phyloP scores from a whole-genome alignment of 2,329 filamentous ascomycete species.

The Pyrenophora graminea region DNA sequence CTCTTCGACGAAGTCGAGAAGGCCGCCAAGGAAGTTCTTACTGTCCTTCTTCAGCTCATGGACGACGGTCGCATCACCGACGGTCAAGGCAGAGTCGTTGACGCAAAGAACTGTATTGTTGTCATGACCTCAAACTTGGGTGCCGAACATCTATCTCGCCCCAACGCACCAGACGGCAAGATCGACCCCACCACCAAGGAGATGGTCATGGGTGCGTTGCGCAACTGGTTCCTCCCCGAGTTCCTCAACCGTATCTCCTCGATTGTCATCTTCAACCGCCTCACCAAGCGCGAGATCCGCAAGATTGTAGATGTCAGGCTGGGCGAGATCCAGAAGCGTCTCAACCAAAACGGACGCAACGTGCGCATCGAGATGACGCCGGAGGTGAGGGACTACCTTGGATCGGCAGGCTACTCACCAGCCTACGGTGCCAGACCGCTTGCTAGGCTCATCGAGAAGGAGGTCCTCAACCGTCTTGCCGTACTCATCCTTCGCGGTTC shows the following conservation, averaged over 20 bases:
- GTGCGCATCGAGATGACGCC: constrained; percentile 80
- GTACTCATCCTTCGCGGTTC: constrained; percentile 86
- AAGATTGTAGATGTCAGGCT: constrained; percentile 94
- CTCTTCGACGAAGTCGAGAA: constrained; percentile 99
- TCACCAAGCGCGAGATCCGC: constrained; percentile 86
- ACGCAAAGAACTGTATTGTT: constrained; percentile 97
- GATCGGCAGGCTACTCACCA: constrained; percentile 88
- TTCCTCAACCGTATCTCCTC: constrained; percentile 98
- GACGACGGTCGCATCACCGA: constrained; percentile 98
- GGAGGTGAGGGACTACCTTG: constrained; percentile 91
- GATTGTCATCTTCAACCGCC: constrained; percentile 96
- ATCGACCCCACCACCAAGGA: constrained; percentile 86
- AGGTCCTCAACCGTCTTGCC: constrained; percentile 90
- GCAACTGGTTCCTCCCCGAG: constrained; percentile 96
- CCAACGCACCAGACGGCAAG: constrained; percentile 75
- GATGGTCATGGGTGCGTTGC: constrained; percentile 85
- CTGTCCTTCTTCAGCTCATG: constrained; percentile 98
- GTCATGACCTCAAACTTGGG: constrained; percentile 99
- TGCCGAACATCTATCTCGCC: constrained; percentile 86
- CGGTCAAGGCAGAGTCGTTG: constrained; percentile 91
- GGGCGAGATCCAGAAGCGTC: constrained; percentile 84
- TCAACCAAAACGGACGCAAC: constrained; percentile 82
- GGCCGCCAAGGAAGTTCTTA: constrained; percentile 95
- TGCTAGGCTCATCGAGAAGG: constrained; percentile 89
- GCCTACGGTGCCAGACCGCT: constrained; percentile 92